Evolutionary conservation across 1,284 basidiomycete genomes (phyloP), one percentile per base, ranked within the genome.

Genomic region (Schizophyllum amplum): DNA sequence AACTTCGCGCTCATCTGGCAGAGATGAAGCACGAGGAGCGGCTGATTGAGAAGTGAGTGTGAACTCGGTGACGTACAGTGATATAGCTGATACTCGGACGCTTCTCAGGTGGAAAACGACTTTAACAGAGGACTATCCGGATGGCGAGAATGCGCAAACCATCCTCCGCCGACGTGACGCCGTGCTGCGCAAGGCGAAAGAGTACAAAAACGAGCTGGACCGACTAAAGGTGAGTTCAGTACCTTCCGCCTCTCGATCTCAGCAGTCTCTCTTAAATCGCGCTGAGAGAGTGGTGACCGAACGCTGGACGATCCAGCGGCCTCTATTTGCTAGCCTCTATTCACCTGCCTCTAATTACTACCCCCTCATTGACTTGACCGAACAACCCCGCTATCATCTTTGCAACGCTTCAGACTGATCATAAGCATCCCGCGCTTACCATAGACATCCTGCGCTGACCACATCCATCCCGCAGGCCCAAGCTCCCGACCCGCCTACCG

Each of bases 151-250:
- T 17, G 57, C 69, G 1, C 60, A 66, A 1, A 66, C 63, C 9
- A 57, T 77, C 1, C 72, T 75, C 54, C 66, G 72, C 48, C 68
- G 70, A 4, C 73, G 72, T 59, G 72, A 75, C 17, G 67, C 67
- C 7, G 59, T 77, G 17, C 58, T 70, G 1, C 69, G 70, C 23
- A 79, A 76, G 58, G 76, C 75, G 0, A 77, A 74, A 57, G 77
- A 78, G 61, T 75, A 76, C 58, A 72, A 74, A 60, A 67, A 67
- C 52, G 70, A 74, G 51, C 67, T 78, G 1, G 72, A 73, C 26
- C 51, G 59, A 13, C 51, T 75, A 4, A 63, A 65, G 57, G 76
- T 76, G 25, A 20, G 61, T 11, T 4, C 11, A 7, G 47, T 57
- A n/a, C n/a, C n/a, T n/a, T n/a, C n/a, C n/a, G n/a, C n/a, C n/a